Evolutionary conservation across 371 early-diverging fungal species (phyloP).

Genomic region (Actinomucor elegans): DNA sequence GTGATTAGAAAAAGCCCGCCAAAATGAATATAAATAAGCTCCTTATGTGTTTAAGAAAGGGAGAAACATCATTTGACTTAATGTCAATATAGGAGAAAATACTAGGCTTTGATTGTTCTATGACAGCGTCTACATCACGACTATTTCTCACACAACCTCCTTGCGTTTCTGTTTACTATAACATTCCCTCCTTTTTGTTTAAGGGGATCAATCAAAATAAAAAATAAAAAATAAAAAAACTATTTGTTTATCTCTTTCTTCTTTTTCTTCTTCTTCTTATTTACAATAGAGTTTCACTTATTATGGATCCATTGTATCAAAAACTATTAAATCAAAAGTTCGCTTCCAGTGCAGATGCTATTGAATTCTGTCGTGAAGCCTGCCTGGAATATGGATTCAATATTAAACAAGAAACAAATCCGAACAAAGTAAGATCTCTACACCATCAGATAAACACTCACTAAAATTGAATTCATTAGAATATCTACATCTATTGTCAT

Average conservation of each 20-base stretch:
- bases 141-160: slow-evolving; percentile 17
- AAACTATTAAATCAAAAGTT: slow-evolving; percentile 32
- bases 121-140: too few relatives aligned
- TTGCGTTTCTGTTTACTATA: slow-evolving; percentile 18
- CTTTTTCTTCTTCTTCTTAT: slow-evolving; percentile 7
- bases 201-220: neutral
- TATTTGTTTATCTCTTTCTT: slow-evolving; percentile 4
- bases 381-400: slow-evolving; percentile 42
- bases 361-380: slow-evolving; percentile 37
- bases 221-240: neutral
- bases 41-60: neutral
- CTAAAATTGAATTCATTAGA: slow-evolving; percentile 25
- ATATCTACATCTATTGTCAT: slow-evolving; percentile 60
- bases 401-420: slow-evolving; percentile 37
- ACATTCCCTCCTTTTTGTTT: slow-evolving; percentile 12
- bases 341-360: slow-evolving; percentile 31
- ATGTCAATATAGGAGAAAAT: neutral
- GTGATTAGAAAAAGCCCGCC: neutral
- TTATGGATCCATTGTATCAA: slow-evolving; percentile 34
- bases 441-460: too few relatives aligned
- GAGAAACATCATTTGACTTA: too few relatives aligned
- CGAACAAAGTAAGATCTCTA: slow-evolving; percentile 42
- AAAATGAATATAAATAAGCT: neutral
- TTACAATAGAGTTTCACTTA: neutral
- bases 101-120: too few relatives aligned